phyloP scores from a whole-genome alignment of 169 alveolate genomes.

The Toxoplasma gondii region DNA sequence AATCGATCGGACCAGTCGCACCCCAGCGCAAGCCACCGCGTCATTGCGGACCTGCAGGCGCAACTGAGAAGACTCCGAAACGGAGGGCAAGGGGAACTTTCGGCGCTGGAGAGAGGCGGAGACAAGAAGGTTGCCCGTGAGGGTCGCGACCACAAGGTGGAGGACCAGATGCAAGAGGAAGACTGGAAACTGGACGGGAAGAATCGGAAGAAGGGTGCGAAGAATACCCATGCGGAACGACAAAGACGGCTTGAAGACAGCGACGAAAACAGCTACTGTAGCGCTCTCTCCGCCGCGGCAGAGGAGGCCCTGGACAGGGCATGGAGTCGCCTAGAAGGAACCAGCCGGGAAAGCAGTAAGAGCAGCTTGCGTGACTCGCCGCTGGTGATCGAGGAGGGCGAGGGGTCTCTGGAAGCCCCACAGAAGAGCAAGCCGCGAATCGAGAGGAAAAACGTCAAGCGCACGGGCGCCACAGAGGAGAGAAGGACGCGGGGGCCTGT shows the following conservation, averaged over 20 bases:
- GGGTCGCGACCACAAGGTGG: not conserved
- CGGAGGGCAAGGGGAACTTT: not conserved
- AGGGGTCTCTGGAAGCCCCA: not conserved
- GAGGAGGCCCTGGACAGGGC: constrained; percentile 6
- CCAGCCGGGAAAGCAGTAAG: not conserved
- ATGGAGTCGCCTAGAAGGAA: constrained; percentile 16
- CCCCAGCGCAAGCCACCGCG: not conserved
- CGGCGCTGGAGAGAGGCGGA: not conserved
- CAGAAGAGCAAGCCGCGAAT: not conserved
- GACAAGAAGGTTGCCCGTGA: not conserved
- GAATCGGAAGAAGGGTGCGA: not conserved
- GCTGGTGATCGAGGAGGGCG: not conserved
- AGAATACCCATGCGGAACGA: not conserved
- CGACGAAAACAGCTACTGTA: not conserved
- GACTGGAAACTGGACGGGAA: not conserved
- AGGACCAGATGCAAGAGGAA: not conserved
- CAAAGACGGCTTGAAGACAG: not conserved
- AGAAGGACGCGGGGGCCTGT: no score
- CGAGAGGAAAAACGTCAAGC: not conserved
- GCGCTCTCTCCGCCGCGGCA: not conserved
- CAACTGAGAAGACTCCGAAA: not conserved
- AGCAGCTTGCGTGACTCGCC: not conserved
- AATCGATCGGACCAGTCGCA: not conserved
- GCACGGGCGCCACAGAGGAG: no score
- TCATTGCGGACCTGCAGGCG: not conserved